phyloP scores from a whole-genome alignment of 2,329 filamentous ascomycete genomes.

The Aspergillus oerlinghausenensis region DNA sequence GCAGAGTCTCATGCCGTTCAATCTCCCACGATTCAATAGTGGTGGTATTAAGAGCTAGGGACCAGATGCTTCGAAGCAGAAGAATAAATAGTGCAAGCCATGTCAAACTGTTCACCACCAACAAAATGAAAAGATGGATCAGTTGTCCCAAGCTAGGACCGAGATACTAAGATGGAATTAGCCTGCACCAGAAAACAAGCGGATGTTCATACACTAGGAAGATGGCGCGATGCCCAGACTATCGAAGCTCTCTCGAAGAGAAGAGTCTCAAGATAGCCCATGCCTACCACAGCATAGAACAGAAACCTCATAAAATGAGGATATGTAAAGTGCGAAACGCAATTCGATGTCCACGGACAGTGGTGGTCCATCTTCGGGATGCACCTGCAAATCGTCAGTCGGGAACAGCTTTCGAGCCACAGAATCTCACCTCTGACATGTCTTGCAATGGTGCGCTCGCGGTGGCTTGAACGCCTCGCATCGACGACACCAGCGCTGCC shows the following conservation, averaged over 20 bases:
- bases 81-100: conserved; percentile 54
- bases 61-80: conserved; percentile 52
- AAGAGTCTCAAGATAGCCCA: conserved; percentile 53
- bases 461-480: conserved; percentile 60
- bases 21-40: conserved; percentile 63
- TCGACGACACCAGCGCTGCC: conserved; percentile 56
- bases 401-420: background rate
- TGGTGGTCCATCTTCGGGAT: conserved; percentile 65
- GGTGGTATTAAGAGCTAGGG: conserved; percentile 54
- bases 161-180: conserved; percentile 46
- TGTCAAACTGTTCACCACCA: conserved; percentile 53
- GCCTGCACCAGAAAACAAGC: background rate
- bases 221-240: conserved; percentile 52
- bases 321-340: conserved; percentile 61
- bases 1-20: conserved; percentile 44
- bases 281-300: conserved; percentile 54
- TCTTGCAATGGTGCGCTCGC: conserved; percentile 61
- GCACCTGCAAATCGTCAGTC: conserved; percentile 40
- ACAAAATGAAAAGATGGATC: conserved; percentile 51
- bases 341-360: conserved; percentile 63
- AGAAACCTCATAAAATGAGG: conserved; percentile 63
- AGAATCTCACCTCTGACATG: conserved; percentile 50
- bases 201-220: conserved; percentile 51
- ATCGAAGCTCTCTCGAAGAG: conserved; percentile 49
- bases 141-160: conserved; percentile 53